Evolutionary conservation across 1,139 yeast species (phyloP).

Genomic region (Geotrichum phurueaensis): DNA sequence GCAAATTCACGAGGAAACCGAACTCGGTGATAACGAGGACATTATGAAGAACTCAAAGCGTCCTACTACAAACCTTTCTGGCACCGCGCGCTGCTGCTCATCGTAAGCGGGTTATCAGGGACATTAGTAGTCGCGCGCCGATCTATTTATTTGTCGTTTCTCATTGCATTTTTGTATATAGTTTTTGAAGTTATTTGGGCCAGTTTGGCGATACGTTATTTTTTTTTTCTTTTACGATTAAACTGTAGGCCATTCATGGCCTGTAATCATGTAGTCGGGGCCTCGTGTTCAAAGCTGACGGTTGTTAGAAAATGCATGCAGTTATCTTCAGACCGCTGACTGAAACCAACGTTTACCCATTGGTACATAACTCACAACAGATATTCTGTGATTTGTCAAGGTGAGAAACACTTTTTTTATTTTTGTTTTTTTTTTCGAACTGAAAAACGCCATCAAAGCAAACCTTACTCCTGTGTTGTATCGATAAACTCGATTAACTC

Average conservation of each 20-base stretch:
- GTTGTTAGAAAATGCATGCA: no score
- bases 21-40: slow-evolving; percentile 81
- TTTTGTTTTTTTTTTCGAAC: neutral
- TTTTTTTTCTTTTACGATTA: neutral
- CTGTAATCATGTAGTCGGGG: neutral
- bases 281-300: neutral
- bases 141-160: neutral
- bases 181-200: neutral
- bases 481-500: no score
- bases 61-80: slow-evolving; percentile 14
- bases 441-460: no score
- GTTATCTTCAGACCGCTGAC: no score
- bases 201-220: neutral
- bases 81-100: slow-evolving; percentile 7
- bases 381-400: neutral
- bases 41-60: slow-evolving; percentile 35
- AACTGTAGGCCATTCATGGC: neutral
- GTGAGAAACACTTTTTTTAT: neutral
- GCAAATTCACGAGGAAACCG: slow-evolving; percentile 75
- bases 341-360: no score
- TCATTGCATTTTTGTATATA: neutral
- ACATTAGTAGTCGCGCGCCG: neutral
- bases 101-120: neutral
- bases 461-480: no score
- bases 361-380: no score